Evolutionary conservation across 1,284 basidiomycete species (phyloP).

Genomic region (Leccinum pallidistipes): DNA sequence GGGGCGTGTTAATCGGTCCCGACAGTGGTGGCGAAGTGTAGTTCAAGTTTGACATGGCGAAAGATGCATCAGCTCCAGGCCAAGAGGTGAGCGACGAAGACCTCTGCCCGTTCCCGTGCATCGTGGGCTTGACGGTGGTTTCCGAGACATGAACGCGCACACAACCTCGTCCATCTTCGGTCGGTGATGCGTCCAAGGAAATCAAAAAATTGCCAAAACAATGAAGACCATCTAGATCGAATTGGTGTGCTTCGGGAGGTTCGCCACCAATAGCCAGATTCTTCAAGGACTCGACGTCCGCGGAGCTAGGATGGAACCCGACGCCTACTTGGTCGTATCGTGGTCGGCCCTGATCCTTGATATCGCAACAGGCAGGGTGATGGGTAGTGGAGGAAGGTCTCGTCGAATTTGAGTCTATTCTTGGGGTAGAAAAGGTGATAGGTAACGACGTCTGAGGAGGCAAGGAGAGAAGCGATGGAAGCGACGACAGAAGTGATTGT

Average conservation of each 20-base stretch:
- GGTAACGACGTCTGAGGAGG: constrained; percentile 53
- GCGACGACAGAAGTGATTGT: constrained; percentile 69
- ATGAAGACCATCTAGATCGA: constrained; percentile 48
- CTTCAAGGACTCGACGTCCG: constrained; percentile 35
- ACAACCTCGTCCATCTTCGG: constrained; percentile 68
- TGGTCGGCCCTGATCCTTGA: constrained; percentile 59
- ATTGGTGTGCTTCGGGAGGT: constrained; percentile 47
- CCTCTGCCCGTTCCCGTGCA: constrained; percentile 29
- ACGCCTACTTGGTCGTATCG: constrained; percentile 39
- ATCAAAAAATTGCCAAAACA: constrained; percentile 59
- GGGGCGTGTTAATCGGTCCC: constrained; percentile 18
- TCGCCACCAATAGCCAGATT: constrained; percentile 33
- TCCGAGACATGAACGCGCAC: constrained; percentile 67
- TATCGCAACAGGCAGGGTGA: constrained; percentile 51
- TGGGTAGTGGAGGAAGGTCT: constrained; percentile 50
- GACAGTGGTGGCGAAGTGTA: constrained; percentile 35
- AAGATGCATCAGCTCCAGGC: constrained; percentile 23
- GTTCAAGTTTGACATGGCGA: constrained; percentile 20
- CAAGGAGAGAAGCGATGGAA: constrained; percentile 72
- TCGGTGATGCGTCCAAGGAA: constrained; percentile 64
- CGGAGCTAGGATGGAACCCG: constrained; percentile 55
- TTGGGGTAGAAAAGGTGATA: constrained; percentile 55
- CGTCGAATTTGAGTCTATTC: constrained; percentile 38
- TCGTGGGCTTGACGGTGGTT: constrained; percentile 37
- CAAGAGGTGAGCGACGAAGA: constrained; percentile 34